Evolutionary conservation across 106 monocot genomes (phyloP).

Genomic region (Acorus gramineus): DNA sequence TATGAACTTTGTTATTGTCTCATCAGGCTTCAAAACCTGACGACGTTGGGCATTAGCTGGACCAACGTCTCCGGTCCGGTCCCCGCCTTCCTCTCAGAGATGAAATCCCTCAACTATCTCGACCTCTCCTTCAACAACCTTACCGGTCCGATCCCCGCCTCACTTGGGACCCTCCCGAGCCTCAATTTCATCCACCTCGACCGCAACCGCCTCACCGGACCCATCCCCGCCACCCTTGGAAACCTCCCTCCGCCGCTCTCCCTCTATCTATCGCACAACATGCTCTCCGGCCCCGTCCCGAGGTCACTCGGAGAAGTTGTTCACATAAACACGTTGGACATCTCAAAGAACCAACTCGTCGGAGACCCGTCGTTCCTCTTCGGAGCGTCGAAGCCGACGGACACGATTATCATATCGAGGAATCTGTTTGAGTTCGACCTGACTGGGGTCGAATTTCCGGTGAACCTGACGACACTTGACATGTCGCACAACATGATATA

Average conservation of each 20-base stretch:
- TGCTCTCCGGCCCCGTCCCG: slow-evolving; percentile 19
- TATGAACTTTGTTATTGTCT: too few species aligned
- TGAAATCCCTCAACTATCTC: too few species aligned
- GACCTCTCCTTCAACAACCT: too few species aligned
- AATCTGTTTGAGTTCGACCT: slow-evolving; percentile 31
- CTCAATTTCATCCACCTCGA: too few species aligned
- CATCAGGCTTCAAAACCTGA: background rate
- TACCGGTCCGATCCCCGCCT: too few species aligned
- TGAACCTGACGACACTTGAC: slow-evolving; percentile 3
- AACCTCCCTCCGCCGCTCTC: background rate
- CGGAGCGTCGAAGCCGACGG: background rate
- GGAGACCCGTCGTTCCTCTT: slow-evolving; percentile 1
- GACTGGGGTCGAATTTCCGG: slow-evolving; percentile 19
- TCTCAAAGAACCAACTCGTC: background rate
- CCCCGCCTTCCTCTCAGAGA: too few species aligned
- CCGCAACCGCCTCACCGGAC: background rate
- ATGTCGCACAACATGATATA: slow-evolving; percentile 33
- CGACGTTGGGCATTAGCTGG: slow-evolving; percentile 13
- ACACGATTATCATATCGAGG: slow-evolving; percentile 3
- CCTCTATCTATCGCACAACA: slow-evolving; percentile 22
- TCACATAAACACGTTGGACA: background rate
- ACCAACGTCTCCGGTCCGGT: slow-evolving; percentile 25
- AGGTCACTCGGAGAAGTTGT: background rate
- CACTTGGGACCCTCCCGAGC: too few species aligned
- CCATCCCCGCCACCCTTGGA: slow-evolving; percentile 24